phyloP scores from a whole-genome alignment of 2,329 filamentous ascomycete genomes.

The Colletotrichum magnum region DNA sequence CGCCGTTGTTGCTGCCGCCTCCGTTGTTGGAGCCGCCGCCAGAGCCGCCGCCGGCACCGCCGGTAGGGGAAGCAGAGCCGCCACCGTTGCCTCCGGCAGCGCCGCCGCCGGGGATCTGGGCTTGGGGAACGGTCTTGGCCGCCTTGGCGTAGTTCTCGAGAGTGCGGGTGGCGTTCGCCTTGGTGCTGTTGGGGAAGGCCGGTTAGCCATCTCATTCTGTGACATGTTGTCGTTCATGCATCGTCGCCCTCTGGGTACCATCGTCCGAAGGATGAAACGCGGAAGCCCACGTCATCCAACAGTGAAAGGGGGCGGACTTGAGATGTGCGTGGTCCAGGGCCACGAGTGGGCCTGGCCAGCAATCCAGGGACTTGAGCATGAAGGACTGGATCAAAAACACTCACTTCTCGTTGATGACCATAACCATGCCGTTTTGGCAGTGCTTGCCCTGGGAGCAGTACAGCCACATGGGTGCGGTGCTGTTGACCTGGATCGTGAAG shows the following conservation, averaged over 20 bases:
- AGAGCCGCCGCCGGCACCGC: conserved; percentile 40
- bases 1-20: conserved; percentile 24
- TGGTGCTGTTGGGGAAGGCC: conserved; percentile 51
- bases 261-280: conserved; percentile 36
- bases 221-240: conserved; percentile 17
- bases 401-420: conserved; percentile 83
- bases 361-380: neutral
- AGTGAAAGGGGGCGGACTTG: neutral
- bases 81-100: conserved; percentile 38
- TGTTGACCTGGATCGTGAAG: conserved; percentile 79
- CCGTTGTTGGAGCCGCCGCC: conserved; percentile 35
- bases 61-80: conserved; percentile 43
- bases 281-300: neutral
- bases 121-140: conserved; percentile 43
- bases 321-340: conserved; percentile 2
- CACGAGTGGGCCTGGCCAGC: neutral
- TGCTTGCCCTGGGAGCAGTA: conserved; percentile 83
- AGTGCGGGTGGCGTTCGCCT: conserved; percentile 66
- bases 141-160: conserved; percentile 65
- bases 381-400: conserved; percentile 45
- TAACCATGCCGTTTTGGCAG: conserved; percentile 81
- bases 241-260: conserved; percentile 12
- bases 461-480: conserved; percentile 81
- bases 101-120: conserved; percentile 43
- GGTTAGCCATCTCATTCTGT: conserved; percentile 28